Evolutionary conservation across 768 basidiomycete species (phyloP).

Genomic region (Leccinellum rugosiceps): DNA sequence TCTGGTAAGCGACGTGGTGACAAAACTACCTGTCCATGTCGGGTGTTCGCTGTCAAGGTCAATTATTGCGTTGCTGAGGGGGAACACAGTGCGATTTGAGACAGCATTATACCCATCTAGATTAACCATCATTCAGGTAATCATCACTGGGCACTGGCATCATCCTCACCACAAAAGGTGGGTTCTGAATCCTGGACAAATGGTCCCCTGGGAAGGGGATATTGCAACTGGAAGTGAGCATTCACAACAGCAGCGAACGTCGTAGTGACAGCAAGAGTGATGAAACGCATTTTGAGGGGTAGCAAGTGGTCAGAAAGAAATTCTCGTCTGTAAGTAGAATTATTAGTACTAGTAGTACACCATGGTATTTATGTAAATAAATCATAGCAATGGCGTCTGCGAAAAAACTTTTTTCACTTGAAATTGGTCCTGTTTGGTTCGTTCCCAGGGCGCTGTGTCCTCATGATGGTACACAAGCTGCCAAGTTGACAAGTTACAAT

Average conservation of each 20-base stretch:
- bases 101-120: constrained; percentile 63
- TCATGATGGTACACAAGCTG: background rate
- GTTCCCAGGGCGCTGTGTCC: background rate
- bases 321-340: background rate
- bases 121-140: background rate
- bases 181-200: constrained; percentile 61
- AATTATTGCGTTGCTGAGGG: constrained; percentile 60
- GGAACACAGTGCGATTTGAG: constrained; percentile 65
- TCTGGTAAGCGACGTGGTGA: background rate
- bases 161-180: constrained; percentile 61
- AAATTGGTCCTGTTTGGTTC: constrained; percentile 22
- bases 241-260: constrained; percentile 41
- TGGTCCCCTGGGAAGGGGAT: constrained; percentile 65
- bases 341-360: too few species aligned
- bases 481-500: background rate
- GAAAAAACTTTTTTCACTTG: constrained; percentile 19
- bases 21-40: constrained; percentile 48
- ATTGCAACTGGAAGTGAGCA: constrained; percentile 82
- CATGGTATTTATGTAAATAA: constrained; percentile 7
- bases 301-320: background rate
- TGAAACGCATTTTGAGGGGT: constrained; percentile 31
- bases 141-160: background rate
- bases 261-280: constrained; percentile 35
- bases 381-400: background rate
- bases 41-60: constrained; percentile 65